Conservation (phyloP, 768 basidiomycete species). For the Lanmaoa rubissima region DNA sequence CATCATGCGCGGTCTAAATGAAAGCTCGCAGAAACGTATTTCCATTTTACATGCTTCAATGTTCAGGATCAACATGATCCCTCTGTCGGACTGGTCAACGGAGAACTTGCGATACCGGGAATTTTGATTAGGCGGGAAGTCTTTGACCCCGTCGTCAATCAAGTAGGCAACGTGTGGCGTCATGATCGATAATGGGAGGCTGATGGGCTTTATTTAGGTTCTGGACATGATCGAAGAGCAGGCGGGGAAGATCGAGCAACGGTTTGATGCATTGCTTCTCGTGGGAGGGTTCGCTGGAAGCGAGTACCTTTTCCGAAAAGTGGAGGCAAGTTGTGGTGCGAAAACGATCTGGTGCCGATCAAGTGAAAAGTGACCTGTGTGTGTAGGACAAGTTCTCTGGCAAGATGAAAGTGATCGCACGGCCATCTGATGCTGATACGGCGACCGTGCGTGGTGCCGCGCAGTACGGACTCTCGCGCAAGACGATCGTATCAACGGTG, state of each 20-base stretch:
- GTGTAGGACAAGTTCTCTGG: slow-evolving; percentile 63
- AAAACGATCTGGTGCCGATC: slow-evolving; percentile 1
- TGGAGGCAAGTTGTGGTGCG: slow-evolving; percentile 52
- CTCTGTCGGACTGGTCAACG: slow-evolving; percentile 75
- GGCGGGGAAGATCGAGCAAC: slow-evolving; percentile 60
- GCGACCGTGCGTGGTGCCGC: slow-evolving; percentile 89
- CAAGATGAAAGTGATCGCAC: slow-evolving; percentile 71
- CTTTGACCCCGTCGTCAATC: slow-evolving; percentile 82
- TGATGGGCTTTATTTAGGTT: slow-evolving; percentile 46
- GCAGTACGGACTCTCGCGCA: slow-evolving; percentile 76
- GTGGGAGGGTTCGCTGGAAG: slow-evolving; percentile 90
- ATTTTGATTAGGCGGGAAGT: slow-evolving; percentile 76
- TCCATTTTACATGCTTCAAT: slow-evolving; percentile 90
- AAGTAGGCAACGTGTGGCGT: slow-evolving; percentile 44
- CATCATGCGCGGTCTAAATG: slow-evolving; percentile 9
- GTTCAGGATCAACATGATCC: slow-evolving; percentile 80
- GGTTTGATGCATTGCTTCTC: slow-evolving; percentile 79
- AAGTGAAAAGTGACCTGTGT: slow-evolving; percentile 11
- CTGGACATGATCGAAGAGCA: slow-evolving; percentile 79
- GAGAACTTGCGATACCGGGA: slow-evolving; percentile 81
- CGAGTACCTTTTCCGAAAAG: slow-evolving; percentile 78
- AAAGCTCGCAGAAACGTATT: slow-evolving; percentile 60
- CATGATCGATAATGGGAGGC: slow-evolving; percentile 2
- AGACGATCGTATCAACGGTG: slow-evolving; percentile 75
- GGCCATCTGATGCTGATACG: slow-evolving; percentile 85